Evolutionary conservation across 768 basidiomycete species (phyloP).

Genomic region (Trichaptum fuscoviolaceum): DNA sequence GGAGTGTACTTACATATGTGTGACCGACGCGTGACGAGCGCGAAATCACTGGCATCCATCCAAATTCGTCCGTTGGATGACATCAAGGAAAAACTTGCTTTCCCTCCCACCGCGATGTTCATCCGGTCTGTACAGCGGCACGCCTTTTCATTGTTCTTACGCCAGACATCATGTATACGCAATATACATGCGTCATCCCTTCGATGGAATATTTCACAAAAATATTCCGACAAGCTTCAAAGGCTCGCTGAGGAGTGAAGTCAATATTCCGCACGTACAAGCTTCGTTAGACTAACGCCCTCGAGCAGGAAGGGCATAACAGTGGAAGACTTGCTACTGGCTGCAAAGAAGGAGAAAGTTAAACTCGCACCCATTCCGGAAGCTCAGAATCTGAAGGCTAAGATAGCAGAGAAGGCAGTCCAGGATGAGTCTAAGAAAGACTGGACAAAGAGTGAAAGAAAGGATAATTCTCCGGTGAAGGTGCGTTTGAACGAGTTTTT

Average conservation of each 20-base stretch:
- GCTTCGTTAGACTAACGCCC: conserved; percentile 10
- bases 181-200: not conserved
- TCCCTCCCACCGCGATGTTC: not conserved
- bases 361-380: conserved; percentile 28
- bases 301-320: conserved; percentile 34
- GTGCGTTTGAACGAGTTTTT: conserved; percentile 26
- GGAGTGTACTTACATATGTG: too few relatives aligned
- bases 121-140: not conserved
- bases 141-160: not conserved
- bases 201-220: conserved; percentile 17
- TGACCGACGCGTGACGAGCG: not conserved
- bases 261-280: conserved; percentile 8
- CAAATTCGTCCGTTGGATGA: not conserved
- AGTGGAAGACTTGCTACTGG: conserved; percentile 32
- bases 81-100: not conserved
- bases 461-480: conserved; percentile 66
- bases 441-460: conserved; percentile 29
- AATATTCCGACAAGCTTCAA: conserved; percentile 68
- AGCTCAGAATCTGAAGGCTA: conserved; percentile 23
- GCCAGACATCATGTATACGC: not conserved
- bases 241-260: conserved; percentile 62
- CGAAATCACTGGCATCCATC: too few relatives aligned
- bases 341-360: conserved; percentile 23
- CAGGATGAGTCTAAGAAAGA: conserved; percentile 9
- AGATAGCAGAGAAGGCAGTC: conserved; percentile 16